These are phyloP conservation scores for Penicillium roqueforti DNA, from an alignment of 495 filamentous ascomycete species.

Conservation along the genomic window DNA sequence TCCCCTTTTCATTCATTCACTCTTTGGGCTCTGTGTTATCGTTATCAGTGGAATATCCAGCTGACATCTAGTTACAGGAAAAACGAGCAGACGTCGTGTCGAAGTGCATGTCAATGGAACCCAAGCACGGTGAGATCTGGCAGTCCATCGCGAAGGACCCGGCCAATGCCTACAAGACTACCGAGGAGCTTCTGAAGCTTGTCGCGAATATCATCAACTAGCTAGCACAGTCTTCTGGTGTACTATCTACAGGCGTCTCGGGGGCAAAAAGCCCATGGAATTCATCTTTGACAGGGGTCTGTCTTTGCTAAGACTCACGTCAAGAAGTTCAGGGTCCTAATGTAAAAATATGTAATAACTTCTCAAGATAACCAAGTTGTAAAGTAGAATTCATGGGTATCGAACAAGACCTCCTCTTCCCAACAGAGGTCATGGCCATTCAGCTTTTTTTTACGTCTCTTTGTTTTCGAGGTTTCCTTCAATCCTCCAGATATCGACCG, in stretches of 20 bases:
- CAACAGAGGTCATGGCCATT: constrained; percentile 14
- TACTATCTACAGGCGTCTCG: constrained; percentile 10
- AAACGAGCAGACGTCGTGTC: constrained; percentile 75
- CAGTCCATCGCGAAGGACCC: constrained; percentile 82
- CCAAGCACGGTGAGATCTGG: constrained; percentile 92
- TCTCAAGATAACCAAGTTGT: constrained; percentile 2
- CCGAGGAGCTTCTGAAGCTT: constrained; percentile 77
- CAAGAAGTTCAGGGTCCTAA: background rate
- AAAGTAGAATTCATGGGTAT: constrained; percentile 35
- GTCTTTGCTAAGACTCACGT: background rate
- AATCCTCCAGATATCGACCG: background rate
- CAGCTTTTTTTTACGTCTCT: constrained; percentile 7
- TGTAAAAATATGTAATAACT: background rate
- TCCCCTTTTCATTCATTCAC: background rate
- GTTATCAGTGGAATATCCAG: background rate
- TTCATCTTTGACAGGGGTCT: background rate
- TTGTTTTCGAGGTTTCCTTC: constrained; percentile 3
- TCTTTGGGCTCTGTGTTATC: background rate
- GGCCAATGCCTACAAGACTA: constrained; percentile 62
- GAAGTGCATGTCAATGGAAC: constrained; percentile 73
- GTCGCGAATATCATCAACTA: constrained; percentile 51
- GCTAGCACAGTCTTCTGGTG: background rate
- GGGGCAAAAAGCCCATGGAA: constrained; percentile 6
- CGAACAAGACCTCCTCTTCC: constrained; percentile 25
- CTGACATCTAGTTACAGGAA: constrained; percentile 48